Percentiles rank a stretch among this genome's conserved stretches.
Conservation (phyloP, 2,329 filamentous ascomycete genomes). For the Clonostachys rosea region DNA sequence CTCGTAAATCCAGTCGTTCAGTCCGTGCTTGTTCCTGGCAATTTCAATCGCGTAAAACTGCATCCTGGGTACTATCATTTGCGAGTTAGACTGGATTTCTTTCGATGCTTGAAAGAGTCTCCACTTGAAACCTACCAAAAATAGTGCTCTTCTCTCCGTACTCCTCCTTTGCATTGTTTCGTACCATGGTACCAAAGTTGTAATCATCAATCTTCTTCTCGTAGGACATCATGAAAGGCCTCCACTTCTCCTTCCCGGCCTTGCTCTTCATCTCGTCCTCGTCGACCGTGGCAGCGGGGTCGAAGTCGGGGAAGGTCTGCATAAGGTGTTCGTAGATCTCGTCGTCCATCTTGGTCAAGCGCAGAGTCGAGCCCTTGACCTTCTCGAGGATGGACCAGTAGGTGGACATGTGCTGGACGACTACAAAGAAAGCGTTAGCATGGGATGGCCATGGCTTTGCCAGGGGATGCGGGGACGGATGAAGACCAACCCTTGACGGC, state of each 20-base stretch:
- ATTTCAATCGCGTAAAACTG: slow-evolving; percentile 53
- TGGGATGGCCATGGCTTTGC: slow-evolving; percentile 57
- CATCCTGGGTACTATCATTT: slow-evolving; percentile 44
- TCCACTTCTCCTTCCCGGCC: slow-evolving; percentile 87
- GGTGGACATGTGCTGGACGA: slow-evolving; percentile 91
- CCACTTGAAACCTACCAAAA: slow-evolving; percentile 58
- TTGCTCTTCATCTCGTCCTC: slow-evolving; percentile 99
- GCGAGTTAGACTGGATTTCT: background rate
- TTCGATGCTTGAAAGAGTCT: slow-evolving; percentile 3
- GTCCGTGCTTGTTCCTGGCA: slow-evolving; percentile 68
- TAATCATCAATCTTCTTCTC: slow-evolving; percentile 95
- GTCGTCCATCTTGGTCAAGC: slow-evolving; percentile 90
- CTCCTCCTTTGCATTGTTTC: slow-evolving; percentile 71
- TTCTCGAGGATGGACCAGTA: slow-evolving; percentile 96
- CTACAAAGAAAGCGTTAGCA: slow-evolving; percentile 24
- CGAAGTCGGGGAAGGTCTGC: slow-evolving; percentile 87
- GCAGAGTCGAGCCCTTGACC: slow-evolving; percentile 80
- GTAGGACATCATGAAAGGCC: slow-evolving; percentile 89
- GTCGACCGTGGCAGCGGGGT: slow-evolving; percentile 73
- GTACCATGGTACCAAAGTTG: slow-evolving; percentile 95
- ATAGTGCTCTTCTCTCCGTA: slow-evolving; percentile 89
- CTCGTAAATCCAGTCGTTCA: slow-evolving; percentile 98
- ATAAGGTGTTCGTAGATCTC: slow-evolving; percentile 90
- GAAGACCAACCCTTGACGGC: slow-evolving; percentile 77
- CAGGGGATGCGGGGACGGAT: background rate